Evolutionary conservation across 345 rosid genomes (phyloP).

Genomic region (Eucalyptus regnans): DNA sequence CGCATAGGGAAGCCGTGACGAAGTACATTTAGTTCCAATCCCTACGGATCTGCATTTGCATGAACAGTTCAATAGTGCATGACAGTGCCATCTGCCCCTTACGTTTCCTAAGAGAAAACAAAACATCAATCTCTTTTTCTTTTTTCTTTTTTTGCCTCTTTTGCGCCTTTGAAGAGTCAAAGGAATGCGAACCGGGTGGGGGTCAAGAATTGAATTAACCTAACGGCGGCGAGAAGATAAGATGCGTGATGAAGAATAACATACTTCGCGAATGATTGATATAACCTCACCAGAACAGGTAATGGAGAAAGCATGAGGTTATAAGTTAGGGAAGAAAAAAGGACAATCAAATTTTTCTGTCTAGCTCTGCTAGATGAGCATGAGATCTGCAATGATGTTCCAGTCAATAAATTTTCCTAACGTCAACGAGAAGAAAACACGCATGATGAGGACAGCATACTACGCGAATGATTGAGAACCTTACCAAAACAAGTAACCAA

Average conservation of each 20-base stretch:
- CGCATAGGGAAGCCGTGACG: background rate
- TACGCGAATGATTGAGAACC: background rate
- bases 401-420: background rate
- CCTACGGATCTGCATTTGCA: background rate
- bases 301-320: background rate
- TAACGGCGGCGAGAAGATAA: background rate
- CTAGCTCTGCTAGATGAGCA: background rate
- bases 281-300: background rate
- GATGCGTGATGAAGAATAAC: background rate
- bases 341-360: background rate
- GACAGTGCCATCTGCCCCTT: background rate
- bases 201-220: background rate
- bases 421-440: background rate
- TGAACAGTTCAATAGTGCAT: background rate
- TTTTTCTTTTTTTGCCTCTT: background rate
- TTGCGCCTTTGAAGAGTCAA: background rate
- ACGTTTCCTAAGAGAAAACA: background rate
- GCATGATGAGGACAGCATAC: background rate
- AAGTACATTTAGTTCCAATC: background rate
- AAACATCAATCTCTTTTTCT: background rate
- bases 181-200: background rate
- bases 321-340: background rate
- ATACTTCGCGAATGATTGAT: background rate
- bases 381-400: background rate
- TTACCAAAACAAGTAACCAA: background rate